Evolutionary conservation across 306 rosid species (phyloP), one percentile per base, ranked within the genome.

Genomic region (Potentilla sterilis): DNA sequence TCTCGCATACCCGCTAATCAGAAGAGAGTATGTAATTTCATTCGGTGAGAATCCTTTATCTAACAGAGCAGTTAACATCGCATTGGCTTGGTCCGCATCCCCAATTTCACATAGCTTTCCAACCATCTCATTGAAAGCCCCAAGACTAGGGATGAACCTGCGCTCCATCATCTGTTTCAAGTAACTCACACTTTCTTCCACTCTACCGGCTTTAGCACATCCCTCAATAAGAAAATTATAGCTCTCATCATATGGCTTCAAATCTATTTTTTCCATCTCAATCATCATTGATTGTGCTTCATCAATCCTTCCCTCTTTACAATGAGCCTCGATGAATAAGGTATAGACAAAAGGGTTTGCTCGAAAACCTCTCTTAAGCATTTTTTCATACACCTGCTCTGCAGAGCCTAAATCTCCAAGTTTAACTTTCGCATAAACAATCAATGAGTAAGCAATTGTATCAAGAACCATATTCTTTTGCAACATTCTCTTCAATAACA

Each of bases 391-490:
- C 19, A 85, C 70, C 80, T 75, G 80, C 81, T 70, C 61, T 62
- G 90, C 89, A 1, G 82, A 86, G 61, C 51, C 81, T 64, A 85
- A 61, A 72, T 80, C 62, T 71, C 90, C 91, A 18, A 76, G 76
- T 81, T 72, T 82, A 19, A 91, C 73, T 62, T 81, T 87, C 37
- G 86, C 88, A 67, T 74, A 79, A n/a, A 93, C 79, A 78, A 79
- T 82, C 76, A 93, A 64, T 32, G 97, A 87, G 79, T 72, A 89
- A 69, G 87, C 97, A 79, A 88, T 86, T 2, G 78, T 62, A 61
- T 88, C 96, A 41, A 83, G 58, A 78, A 91, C 76, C 90, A 89
- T 86, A 80, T 87, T 87, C 87, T 85, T 91, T 73, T 83, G 92
- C 88, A 91, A 75, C 85, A 93, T 72, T 71, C 92, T 88, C 88